Conservation (phyloP, 2,329 filamentous ascomycete genomes). For the Pyrenochaeta sp. region DNA sequence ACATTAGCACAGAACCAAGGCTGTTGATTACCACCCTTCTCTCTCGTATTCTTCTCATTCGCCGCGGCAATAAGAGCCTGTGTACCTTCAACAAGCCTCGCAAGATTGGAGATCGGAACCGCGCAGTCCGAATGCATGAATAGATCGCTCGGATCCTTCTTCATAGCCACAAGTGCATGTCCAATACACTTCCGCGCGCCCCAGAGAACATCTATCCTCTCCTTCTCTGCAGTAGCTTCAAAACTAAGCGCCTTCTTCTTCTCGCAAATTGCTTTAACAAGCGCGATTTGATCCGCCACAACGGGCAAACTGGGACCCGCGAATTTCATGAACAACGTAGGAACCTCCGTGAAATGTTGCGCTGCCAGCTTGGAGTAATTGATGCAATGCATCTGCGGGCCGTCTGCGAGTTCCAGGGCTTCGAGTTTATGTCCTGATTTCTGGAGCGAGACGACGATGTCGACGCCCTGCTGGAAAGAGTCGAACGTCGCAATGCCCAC, state of each 20-base stretch:
- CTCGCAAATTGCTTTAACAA: conserved; percentile 66
- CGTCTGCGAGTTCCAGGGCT: conserved; percentile 87
- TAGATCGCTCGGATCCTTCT: conserved; percentile 61
- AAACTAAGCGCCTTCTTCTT: conserved; percentile 66
- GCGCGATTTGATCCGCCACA: conserved; percentile 76
- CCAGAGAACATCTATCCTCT: conserved; percentile 73
- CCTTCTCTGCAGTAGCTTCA: conserved; percentile 67
- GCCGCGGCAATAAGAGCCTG: conserved; percentile 63
- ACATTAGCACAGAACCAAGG: conserved; percentile 60
- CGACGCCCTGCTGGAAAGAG: conserved; percentile 72
- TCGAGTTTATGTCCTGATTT: conserved; percentile 81
- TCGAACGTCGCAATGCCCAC: conserved; percentile 75
- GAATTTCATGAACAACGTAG: conserved; percentile 79
- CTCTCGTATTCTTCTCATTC: too few relatives aligned
- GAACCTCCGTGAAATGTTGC: conserved; percentile 68
- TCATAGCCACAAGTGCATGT: conserved; percentile 73
- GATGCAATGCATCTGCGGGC: conserved; percentile 78
- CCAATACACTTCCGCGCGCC: conserved; percentile 75
- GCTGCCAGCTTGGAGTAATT: conserved; percentile 66
- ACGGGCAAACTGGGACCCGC: conserved; percentile 64
- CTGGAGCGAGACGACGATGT: conserved; percentile 79
- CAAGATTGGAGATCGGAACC: conserved; percentile 74
- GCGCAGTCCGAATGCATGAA: conserved; percentile 82
- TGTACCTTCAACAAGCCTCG: conserved; percentile 77
- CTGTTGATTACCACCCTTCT: too few relatives aligned